Conservation (phyloP, 116 monocot species). For the Papilionanthe hybrid region DNA sequence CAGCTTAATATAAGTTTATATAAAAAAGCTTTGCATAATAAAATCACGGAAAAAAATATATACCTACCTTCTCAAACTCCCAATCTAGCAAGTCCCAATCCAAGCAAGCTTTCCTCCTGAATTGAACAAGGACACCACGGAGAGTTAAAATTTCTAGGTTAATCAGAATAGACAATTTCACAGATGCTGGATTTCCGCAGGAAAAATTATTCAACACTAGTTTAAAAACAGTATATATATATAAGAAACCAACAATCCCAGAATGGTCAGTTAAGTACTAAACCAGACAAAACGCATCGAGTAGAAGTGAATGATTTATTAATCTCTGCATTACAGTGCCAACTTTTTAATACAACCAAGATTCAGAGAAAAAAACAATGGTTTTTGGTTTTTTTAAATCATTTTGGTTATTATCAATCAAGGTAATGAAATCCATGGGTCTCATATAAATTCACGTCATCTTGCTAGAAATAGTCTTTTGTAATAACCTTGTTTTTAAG, state of each 20-base stretch:
- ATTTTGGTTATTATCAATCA: not conserved
- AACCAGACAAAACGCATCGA: not conserved
- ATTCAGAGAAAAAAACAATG: not conserved
- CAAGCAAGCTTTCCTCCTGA: slow-evolving; percentile 4
- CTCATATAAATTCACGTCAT: not conserved
- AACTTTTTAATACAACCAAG: not conserved
- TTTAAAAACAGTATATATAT: not conserved
- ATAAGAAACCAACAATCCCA: not conserved
- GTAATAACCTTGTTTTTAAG: not conserved
- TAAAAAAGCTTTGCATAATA: not conserved
- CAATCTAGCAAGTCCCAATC: slow-evolving; percentile 5
- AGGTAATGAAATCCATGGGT: not conserved
- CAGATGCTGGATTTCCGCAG: not conserved
- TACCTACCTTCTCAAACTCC: slow-evolving; percentile 8
- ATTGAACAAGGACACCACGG: not conserved
- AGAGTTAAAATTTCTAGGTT: not conserved
- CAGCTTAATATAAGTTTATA: not conserved
- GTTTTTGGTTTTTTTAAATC: not conserved
- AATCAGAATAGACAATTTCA: not conserved
- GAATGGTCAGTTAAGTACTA: not conserved
- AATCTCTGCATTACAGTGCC: not conserved
- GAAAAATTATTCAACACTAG: not conserved
- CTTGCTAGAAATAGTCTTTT: not conserved
- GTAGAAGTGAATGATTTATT: not conserved
- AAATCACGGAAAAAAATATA: not conserved